Conservation (phyloP, 2,329 filamentous ascomycete species). For the Pseudogymnoascus pannorum region DNA sequence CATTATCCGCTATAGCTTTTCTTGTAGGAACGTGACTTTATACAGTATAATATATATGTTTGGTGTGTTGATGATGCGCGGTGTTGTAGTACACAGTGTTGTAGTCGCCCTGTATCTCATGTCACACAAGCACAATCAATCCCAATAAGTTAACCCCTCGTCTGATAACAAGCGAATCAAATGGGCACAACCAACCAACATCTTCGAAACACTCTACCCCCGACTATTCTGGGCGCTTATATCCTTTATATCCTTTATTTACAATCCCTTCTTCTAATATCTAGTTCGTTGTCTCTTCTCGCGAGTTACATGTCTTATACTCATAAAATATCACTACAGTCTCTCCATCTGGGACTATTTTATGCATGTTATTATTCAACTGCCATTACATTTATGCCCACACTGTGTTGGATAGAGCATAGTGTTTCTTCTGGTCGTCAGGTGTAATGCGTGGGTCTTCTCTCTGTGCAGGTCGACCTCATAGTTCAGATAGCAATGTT, state of each 20-base stretch:
- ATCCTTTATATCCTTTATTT: background rate
- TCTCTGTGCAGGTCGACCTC: background rate
- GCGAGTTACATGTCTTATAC: background rate
- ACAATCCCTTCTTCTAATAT: background rate
- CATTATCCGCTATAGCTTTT: background rate
- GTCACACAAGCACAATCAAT: background rate
- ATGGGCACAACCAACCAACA: background rate
- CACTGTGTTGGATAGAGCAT: background rate
- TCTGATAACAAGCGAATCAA: constrained; percentile 8
- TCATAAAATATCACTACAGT: background rate
- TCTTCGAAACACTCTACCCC: background rate
- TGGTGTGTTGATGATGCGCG: background rate
- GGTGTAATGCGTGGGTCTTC: background rate
- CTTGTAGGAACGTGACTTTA: background rate
- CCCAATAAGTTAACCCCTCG: background rate
- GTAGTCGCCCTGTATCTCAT: background rate
- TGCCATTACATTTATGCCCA: background rate
- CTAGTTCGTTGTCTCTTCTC: background rate
- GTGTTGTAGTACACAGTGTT: background rate
- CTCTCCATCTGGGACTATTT: background rate
- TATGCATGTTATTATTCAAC: background rate
- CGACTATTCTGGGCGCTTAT: background rate
- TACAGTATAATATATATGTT: background rate
- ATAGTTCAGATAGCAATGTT: background rate
- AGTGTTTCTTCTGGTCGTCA: background rate